phyloP scores from a whole-genome alignment of 495 filamentous ascomycete species.

The Podospora fimiseda region DNA sequence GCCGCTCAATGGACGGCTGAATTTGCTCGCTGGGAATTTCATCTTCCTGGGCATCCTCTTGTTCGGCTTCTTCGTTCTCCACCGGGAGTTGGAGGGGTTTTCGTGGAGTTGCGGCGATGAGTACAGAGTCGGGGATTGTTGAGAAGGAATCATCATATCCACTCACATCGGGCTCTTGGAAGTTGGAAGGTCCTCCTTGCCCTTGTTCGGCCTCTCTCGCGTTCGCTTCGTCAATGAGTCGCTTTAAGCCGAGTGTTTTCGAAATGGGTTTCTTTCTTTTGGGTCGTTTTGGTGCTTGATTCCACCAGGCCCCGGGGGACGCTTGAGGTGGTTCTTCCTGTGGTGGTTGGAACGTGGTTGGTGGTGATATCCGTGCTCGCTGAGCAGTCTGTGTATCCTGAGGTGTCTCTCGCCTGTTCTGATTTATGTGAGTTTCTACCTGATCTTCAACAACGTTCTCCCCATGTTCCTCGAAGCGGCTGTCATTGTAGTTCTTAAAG shows the following conservation, averaged over 20 bases:
- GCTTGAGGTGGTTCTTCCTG: constrained; percentile 3
- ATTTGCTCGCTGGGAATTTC: constrained; percentile 16
- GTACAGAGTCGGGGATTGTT: constrained; percentile 39
- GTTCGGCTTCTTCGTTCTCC: constrained; percentile 6
- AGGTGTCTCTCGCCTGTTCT: no score
- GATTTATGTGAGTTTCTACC: no score
- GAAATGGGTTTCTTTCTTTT: constrained; percentile 3
- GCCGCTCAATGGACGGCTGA: constrained; percentile 32
- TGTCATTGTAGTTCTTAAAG: background rate
- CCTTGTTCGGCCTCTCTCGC: constrained; percentile 7
- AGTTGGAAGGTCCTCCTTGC: constrained; percentile 13
- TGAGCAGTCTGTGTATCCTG: no score
- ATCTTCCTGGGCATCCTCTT: constrained; percentile 1
- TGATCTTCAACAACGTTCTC: background rate
- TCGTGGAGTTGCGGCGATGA: constrained; percentile 44
- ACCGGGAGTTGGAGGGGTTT: constrained; percentile 12
- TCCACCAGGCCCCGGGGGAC: constrained; percentile 1
- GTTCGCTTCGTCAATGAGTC: constrained; percentile 11
- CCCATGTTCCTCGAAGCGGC: background rate
- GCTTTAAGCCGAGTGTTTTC: constrained; percentile 20
- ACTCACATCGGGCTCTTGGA: constrained; percentile 16
- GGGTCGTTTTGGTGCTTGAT: background rate
- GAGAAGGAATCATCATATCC: constrained; percentile 49
- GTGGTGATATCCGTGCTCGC: background rate
- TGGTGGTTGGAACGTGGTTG: background rate